Percentiles rank a stretch among this genome's conserved stretches.
Conservation (phyloP, 768 basidiomycete species). For the Lentinula edodes region DNA sequence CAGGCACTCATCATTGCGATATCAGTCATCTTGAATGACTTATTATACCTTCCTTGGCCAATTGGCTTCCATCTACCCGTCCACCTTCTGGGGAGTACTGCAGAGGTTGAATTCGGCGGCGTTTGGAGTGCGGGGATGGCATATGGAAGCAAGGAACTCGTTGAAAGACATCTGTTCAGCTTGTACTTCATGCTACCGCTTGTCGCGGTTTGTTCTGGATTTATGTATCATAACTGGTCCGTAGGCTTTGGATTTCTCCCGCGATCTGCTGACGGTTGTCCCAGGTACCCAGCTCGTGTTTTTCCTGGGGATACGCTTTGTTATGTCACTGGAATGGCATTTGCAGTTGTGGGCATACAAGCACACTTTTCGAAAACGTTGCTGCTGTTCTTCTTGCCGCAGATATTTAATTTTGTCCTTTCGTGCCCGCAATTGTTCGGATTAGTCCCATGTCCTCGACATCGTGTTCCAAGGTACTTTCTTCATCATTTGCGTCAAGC, state of each 20-base stretch:
- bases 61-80: conserved; percentile 67
- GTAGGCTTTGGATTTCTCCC: conserved; percentile 19
- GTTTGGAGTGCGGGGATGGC: conserved; percentile 83
- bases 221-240: conserved; percentile 95
- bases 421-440: conserved; percentile 95
- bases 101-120: conserved; percentile 71
- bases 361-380: conserved; percentile 97
- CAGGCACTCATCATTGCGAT: conserved; percentile 91
- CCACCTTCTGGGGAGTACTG: conserved; percentile 59
- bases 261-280: conserved; percentile 2
- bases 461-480: conserved; percentile 82
- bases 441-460: conserved; percentile 88
- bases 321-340: conserved; percentile 98
- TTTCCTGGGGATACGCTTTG: conserved; percentile 98
- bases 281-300: conserved; percentile 90
- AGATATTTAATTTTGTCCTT: conserved; percentile 95
- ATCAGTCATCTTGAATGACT: conserved; percentile 87
- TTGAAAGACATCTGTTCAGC: conserved; percentile 92
- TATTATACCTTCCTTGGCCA: conserved; percentile 91
- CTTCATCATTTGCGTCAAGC: background rate
- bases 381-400: conserved; percentile 93
- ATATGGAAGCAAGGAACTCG: conserved; percentile 79
- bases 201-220: conserved; percentile 82
- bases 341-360: conserved; percentile 95
- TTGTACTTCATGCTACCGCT: conserved; percentile 96